Conservation (phyloP, 495 filamentous ascomycete species). For the Neurospora discreta region DNA sequence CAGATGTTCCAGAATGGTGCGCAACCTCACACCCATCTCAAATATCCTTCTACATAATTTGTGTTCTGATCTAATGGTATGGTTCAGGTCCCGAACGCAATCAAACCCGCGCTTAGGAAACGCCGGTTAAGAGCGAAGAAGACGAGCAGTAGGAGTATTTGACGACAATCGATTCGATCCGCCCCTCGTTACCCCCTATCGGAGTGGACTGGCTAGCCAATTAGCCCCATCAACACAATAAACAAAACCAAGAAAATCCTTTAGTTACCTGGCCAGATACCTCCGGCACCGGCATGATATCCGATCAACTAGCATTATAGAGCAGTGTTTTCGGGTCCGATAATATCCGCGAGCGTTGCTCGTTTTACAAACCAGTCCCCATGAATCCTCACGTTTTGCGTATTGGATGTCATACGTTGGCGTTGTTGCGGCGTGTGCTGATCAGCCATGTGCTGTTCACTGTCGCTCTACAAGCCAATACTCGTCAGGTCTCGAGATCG, state of each 20-base stretch:
- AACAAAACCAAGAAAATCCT: slow-evolving; percentile 43
- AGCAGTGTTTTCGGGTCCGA: slow-evolving; percentile 42
- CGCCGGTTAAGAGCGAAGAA: slow-evolving; percentile 12
- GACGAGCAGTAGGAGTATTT: slow-evolving; percentile 29
- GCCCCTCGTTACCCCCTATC: slow-evolving; percentile 31
- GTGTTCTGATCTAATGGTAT: slow-evolving; percentile 45
- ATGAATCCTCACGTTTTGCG: slow-evolving; percentile 51
- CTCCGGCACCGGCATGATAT: slow-evolving; percentile 23
- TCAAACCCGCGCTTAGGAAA: slow-evolving; percentile 38
- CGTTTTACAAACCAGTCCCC: slow-evolving; percentile 51
- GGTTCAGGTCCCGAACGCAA: slow-evolving; percentile 40
- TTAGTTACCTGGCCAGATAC: slow-evolving; percentile 25
- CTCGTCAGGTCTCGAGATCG: slow-evolving; percentile 35
- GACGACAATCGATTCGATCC: slow-evolving; percentile 30
- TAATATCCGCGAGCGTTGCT: slow-evolving; percentile 51
- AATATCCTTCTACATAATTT: slow-evolving; percentile 38
- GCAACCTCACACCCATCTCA: slow-evolving; percentile 27
- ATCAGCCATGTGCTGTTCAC: slow-evolving; percentile 46
- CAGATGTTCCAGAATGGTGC: slow-evolving; percentile 61
- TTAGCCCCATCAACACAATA: slow-evolving; percentile 34
- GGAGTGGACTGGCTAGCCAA: slow-evolving; percentile 29
- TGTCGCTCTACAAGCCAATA: slow-evolving; percentile 52
- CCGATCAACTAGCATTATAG: slow-evolving; percentile 28
- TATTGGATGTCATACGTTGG: slow-evolving; percentile 46
- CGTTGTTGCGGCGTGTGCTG: slow-evolving; percentile 34